Percentiles rank a stretch among this genome's conserved stretches.
These are phyloP conservation scores for Wolfiporia cocos DNA, from an alignment of 1,284 basidiomycete species.

Conservation along the genomic window DNA sequence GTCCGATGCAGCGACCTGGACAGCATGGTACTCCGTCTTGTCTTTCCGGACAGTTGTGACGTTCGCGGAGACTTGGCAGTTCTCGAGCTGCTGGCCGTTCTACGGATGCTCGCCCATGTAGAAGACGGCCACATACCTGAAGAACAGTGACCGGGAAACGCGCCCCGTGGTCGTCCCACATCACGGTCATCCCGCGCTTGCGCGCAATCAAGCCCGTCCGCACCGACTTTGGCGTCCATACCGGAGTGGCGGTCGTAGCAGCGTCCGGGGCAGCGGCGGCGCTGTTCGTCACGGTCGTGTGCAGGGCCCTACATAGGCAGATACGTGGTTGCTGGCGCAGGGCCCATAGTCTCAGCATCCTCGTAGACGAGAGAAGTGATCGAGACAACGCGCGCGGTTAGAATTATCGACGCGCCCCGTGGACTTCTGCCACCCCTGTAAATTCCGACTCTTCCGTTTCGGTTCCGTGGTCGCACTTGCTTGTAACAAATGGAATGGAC, in stretches of 20 bases:
- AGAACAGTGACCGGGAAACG: conserved; percentile 91
- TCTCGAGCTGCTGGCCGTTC: conserved; percentile 58
- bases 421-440: conserved; percentile 13
- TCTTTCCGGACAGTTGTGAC: conserved; percentile 56
- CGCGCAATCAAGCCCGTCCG: conserved; percentile 93
- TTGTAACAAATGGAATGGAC: conserved; percentile 58
- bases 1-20: conserved; percentile 82
- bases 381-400: conserved; percentile 11
- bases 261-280: conserved; percentile 20
- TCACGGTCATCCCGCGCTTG: conserved; percentile 93
- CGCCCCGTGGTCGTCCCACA: conserved; percentile 90
- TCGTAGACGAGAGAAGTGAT: conserved; percentile 4
- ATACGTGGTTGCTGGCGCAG: conserved; percentile 32
- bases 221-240: conserved; percentile 86
- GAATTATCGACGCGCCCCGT: conserved; percentile 14
- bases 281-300: conserved; percentile 29
- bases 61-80: conserved; percentile 82
- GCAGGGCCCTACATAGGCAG: conserved; percentile 31
- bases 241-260: conserved; percentile 26
- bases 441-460: neutral
- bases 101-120: too few relatives aligned
- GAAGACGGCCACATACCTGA: conserved; percentile 72
- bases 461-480: conserved; percentile 6
- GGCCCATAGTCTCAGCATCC: conserved; percentile 49
- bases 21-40: conserved; percentile 74